Base-by-base conservation (phyloP, 2,329 filamentous ascomycete species). In the Tolypocladium album region DNA sequence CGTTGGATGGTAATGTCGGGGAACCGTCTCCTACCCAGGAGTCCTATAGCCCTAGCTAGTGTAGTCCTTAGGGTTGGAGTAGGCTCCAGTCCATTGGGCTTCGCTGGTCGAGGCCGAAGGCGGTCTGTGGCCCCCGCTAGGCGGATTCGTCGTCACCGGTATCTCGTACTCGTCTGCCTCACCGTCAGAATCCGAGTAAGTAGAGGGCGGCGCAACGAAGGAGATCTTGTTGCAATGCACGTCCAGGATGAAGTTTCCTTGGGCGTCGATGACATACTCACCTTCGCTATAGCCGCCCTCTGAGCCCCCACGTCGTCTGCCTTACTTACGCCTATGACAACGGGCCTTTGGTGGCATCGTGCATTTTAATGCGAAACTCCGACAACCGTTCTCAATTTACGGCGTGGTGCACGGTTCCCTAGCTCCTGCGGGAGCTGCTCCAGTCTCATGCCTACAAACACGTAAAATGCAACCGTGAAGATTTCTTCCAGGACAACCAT, bases 1-100 rank as follows among this genome's bases (percentile, higher is more conserved):
- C 11, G 92, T 96, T 0, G 92, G 92, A 74, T 96, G 91, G 66
- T 94, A 90, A 72, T 96, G 92, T 60, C 86, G 82, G 31, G 88
- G 87, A 63, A 90, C 78, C n/a, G 77, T 76, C 64, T 94, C 89
- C 90, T 90, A 95, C 20, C 84, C 87, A 2, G 85, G 81, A 1
- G 83, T 82, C 9, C 79, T 86, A 72, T 87, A 90, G 27, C 82
- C 85, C 53, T 83, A 76, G 53, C 87, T 88, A 7, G 81, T 79
- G 68, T 91, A 91, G 67, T 91, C 88, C 22, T 82, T 75, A 12
- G 71, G 65, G 53, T 70, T 68, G 24, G 75, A 70, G 63, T 81
- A 78, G 60, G 71, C 63, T 36, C 72, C 73, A 34, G 76, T 74
- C 74, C 76, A 79, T 59, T 79, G 76, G 11, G 63, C 63, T 45